Base-by-base conservation (phyloP, 805 yeast genomes). In the Yarrowia hollandica region DNA sequence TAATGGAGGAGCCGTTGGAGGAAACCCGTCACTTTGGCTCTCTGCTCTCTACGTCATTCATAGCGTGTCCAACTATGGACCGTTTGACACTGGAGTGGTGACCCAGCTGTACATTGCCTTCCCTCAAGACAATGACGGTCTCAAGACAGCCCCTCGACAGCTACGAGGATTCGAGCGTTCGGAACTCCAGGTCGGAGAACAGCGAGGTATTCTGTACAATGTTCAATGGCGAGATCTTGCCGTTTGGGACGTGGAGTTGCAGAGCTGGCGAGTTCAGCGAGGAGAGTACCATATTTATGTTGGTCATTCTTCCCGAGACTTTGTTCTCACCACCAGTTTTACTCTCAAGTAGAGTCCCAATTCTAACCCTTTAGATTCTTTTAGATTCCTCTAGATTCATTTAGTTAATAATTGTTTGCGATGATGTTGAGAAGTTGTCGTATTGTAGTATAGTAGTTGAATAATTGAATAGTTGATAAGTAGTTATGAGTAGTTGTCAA, bases 21-120 rank as follows among this genome's bases (percentile, higher is more conserved):
- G 87, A 1, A 81, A 82, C 66, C 82, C 82, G 5, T 84, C 80
- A 0, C 72, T 82, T 34, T 83, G 85, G 85, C 81, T 81, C 41
- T 71, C 71, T 1, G 69, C 79, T 44, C 79, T 79, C 64, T 68
- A 74, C 50, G 80, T 80, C 3, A 69, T 70, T 30, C 82, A 77
- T 2, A 69, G 66, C 18, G 75, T 82, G n/a, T 70, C 73, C 39
- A 82, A 82, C 62, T 75, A 72, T 21, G 86, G 86, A 0, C 69
- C 71, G 7, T 65, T 67, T 26, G 69, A 68, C 15, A 85, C 84
- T 1, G 76, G 76, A 4, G 76, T 73, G 62, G 84, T 79, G 22
- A 77, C 78, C 11, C 84, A 82, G 66, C 67, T 82, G 57, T 82
- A 81, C 66, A 70, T 82, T 60, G 82, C 80, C 61, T 76, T 77